Base-by-base conservation (phyloP, 2,329 filamentous ascomycete species). In the Epicoccum sorghinum region DNA sequence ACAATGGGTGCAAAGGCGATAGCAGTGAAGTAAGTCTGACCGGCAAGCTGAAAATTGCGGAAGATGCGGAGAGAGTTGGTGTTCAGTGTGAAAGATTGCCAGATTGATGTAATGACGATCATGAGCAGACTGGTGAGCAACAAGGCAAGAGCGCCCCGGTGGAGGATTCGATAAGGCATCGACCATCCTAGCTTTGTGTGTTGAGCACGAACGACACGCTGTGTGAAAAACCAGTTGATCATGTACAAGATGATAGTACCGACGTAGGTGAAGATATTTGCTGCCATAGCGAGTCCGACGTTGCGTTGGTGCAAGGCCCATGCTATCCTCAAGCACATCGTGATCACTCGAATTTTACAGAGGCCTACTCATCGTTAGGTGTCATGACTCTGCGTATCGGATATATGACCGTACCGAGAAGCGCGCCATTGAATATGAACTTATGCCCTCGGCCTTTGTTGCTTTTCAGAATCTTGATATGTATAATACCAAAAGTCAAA, bases 241-340 rank as follows among this genome's bases (percentile, higher is more conserved):
- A 93, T 78, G 73, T 89, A 93, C 18, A 96, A 78, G n/a, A 96
- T 76, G 39, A 96, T 75, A 14, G 92, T 86, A 36, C 90, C 91
- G 0, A 88, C 86, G 47, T 87, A 86, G 53, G 90, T 84, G 65
- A 95, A 87, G 65, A 93, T 83, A 59, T 82, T 80, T 2, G 89
- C 85, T 1, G 83, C 82, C 39, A 86, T 84, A 2, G 78, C 82
- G 3, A 86, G 64, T 4, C 66, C 70, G 24, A 83, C 64, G 52
- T 82, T 81, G 7, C 52, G 56, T 5, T 65, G 67, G 13, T 73
- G 61, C 48, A 64, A 52, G 58, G 76, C 51, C 64, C 69, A 74
- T 35, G 70, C 68, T 61, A 77, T 75, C 35, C 75, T 64, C 38
- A 81, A 61, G n/a, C 68, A 67, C 66, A 74, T 76, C 6, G 78